phyloP scores from a whole-genome alignment of 495 filamentous ascomycete genomes.

The Hypomontagnella submonticulosa region DNA sequence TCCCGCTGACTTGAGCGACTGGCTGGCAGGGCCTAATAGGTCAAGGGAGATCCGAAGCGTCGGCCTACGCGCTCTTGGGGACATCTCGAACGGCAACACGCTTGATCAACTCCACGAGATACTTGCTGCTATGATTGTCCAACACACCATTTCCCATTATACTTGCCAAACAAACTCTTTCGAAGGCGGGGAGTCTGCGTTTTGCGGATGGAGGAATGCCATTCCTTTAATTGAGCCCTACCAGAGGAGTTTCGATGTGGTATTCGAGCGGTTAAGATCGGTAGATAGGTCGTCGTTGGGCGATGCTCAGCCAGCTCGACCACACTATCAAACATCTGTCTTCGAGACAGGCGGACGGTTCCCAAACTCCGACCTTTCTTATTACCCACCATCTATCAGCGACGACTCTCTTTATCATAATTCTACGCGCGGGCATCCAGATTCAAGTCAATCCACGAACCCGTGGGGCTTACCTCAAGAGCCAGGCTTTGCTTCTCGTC shows the following conservation, averaged over 20 bases:
- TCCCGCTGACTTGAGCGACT: constrained; percentile 12
- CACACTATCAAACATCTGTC: constrained; percentile 7
- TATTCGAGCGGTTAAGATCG: constrained; percentile 16
- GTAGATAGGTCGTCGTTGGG: constrained; percentile 1
- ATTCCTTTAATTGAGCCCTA: constrained; percentile 4
- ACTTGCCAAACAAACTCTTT: constrained; percentile 14
- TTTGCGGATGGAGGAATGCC: constrained; percentile 18
- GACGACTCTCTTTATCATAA: constrained; percentile 15
- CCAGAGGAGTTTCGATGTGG: constrained; percentile 6
- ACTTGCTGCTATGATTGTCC: constrained; percentile 29
- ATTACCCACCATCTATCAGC: constrained; percentile 14
- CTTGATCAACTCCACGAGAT: constrained; percentile 20
- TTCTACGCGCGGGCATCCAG: neutral
- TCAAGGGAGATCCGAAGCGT: constrained; percentile 20
- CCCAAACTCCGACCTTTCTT: neutral
- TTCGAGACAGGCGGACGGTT: constrained; percentile 21
- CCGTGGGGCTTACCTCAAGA: neutral
- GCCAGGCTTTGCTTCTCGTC: neutral
- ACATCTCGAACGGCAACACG: constrained; percentile 9
- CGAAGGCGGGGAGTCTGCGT: constrained; percentile 20
- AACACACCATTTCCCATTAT: constrained; percentile 22
- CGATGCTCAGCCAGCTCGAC: constrained; percentile 7
- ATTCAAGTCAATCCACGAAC: neutral
- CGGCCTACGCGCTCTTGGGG: constrained; percentile 26
- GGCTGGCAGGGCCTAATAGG: constrained; percentile 17